These are phyloP conservation scores for Chloranthus sessilifolius DNA, from an alignment of 164 flowering plant species.

Conservation along the genomic window DNA sequence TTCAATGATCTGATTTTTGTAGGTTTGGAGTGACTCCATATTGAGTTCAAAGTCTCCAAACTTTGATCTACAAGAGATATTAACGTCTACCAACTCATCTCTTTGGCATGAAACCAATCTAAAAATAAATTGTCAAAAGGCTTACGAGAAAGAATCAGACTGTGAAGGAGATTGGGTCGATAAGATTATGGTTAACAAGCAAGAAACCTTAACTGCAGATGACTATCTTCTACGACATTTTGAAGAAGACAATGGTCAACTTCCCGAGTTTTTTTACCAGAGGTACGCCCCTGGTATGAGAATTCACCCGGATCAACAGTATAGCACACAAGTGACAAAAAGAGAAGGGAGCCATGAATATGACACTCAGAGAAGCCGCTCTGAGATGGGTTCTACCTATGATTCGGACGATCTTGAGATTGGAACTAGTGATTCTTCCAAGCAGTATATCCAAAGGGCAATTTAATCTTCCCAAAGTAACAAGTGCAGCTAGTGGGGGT, in stretches of 20 bases:
- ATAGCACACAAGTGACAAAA: slow-evolving; percentile 1
- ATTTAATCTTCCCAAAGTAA: slow-evolving; percentile 60
- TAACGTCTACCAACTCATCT: slow-evolving; percentile 41
- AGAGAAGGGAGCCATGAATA: slow-evolving; percentile 39
- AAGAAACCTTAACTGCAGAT: slow-evolving; percentile 34
- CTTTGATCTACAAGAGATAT: slow-evolving; percentile 64
- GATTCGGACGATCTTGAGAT: slow-evolving; percentile 76
- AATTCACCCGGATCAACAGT: slow-evolving; percentile 5
- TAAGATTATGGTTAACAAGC: slow-evolving; percentile 92
- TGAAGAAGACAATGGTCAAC: slow-evolving; percentile 44
- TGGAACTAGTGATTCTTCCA: slow-evolving; percentile 89
- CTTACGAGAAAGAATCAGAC: slow-evolving; percentile 53
- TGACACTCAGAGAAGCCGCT: too few relatives aligned
- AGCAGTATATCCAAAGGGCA: slow-evolving; percentile 84
- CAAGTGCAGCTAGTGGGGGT: slow-evolving; percentile 33
- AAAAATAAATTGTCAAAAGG: slow-evolving; percentile 26
- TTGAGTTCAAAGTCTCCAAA: slow-evolving; percentile 46
- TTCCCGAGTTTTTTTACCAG: slow-evolving; percentile 45
- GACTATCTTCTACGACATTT: slow-evolving; percentile 35
- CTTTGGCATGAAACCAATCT: slow-evolving; percentile 47
- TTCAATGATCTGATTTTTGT: slow-evolving; percentile 3
- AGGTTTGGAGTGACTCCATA: slow-evolving; percentile 41
- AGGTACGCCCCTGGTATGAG: slow-evolving; percentile 49
- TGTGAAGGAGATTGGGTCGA: slow-evolving; percentile 90
- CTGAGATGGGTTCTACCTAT: slow-evolving; percentile 38